A percentile compares a stretch with the other conserved stretches of the same genome.
Evolutionary conservation across 805 yeast species (phyloP).

Genomic region (Maudiozyma saulgeensis): DNA sequence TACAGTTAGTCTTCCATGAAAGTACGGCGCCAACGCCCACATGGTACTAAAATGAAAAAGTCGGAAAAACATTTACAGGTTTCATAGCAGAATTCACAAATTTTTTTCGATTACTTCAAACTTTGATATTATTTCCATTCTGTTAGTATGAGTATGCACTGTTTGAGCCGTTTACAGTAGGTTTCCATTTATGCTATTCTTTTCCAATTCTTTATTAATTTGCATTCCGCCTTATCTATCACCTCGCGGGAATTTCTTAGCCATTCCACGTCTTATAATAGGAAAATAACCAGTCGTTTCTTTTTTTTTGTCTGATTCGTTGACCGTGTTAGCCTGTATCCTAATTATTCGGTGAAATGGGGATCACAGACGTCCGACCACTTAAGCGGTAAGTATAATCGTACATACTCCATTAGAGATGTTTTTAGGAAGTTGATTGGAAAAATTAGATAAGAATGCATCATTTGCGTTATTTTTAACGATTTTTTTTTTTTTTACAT

Average conservation of each 20-base stretch:
- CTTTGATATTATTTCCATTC: too few relatives aligned
- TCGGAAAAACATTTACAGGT: too few relatives aligned
- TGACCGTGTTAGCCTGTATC: neutral
- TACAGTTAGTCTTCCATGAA: too few relatives aligned
- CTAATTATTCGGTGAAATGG: neutral
- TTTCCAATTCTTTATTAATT: neutral
- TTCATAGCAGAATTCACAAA: too few relatives aligned
- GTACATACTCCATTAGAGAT: neutral
- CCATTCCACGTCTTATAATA: neutral
- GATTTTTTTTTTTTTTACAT: neutral
- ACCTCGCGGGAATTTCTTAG: neutral
- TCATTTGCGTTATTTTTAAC: neutral
- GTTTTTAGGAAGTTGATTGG: neutral
- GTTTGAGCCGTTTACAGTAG: neutral
- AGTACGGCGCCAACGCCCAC: too few relatives aligned
- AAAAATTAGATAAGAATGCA: neutral
- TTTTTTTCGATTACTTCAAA: too few relatives aligned
- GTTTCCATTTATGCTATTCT: neutral
- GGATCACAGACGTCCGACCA: neutral
- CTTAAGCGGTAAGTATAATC: too few relatives aligned
- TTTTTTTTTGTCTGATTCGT: too few relatives aligned
- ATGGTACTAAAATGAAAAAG: too few relatives aligned
- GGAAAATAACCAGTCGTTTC: neutral
- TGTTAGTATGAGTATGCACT: too few relatives aligned
- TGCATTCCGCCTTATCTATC: neutral